phyloP scores from a whole-genome alignment of 1,139 yeast genomes.

The Taphrina betulina region DNA sequence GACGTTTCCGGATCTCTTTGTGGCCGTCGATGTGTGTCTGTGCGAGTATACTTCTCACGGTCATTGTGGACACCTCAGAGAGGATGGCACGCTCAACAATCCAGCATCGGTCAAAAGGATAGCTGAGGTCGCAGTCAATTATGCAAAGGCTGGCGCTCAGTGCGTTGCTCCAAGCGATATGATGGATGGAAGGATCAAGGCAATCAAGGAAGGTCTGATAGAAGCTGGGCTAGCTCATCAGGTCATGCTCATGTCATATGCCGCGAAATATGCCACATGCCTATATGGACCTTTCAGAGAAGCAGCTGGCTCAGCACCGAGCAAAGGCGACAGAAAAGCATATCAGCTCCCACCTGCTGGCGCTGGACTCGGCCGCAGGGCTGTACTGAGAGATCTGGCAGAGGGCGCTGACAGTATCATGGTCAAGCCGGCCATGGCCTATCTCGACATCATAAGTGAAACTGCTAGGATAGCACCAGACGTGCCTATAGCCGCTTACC shows the following conservation, averaged over 20 bases:
- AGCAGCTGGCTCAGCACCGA: conserved; percentile 90
- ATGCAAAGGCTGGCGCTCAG: conserved; percentile 70
- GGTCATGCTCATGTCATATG: conserved; percentile 85
- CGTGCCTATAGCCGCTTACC: conserved; percentile 90
- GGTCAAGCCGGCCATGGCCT: conserved; percentile 96
- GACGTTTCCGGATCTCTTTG: conserved; percentile 75
- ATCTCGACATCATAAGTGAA: conserved; percentile 83
- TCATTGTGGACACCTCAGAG: conserved; percentile 87
- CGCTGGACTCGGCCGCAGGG: conserved; percentile 90
- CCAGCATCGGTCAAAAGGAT: conserved; percentile 74
- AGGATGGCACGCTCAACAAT: conserved; percentile 81
- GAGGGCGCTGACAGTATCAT: conserved; percentile 97
- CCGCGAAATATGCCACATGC: conserved; percentile 89
- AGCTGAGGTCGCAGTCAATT: conserved; percentile 92
- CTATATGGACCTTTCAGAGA: conserved; percentile 97
- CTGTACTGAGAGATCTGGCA: conserved; percentile 73
- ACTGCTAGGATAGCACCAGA: conserved; percentile 80
- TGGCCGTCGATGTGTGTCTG: conserved; percentile 91
- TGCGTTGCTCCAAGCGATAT: conserved; percentile 97
- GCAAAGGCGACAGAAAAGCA: conserved; percentile 85
- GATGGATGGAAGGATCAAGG: conserved; percentile 93
- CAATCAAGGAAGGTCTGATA: conserved; percentile 80
- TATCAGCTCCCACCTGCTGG: conserved; percentile 95
- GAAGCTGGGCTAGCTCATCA: conserved; percentile 83
- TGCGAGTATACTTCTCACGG: conserved; percentile 98